Evolutionary conservation across 805 yeast genomes (phyloP), one percentile per base, ranked within the genome.

Genomic region (Metschnikowia noctiluminum): DNA sequence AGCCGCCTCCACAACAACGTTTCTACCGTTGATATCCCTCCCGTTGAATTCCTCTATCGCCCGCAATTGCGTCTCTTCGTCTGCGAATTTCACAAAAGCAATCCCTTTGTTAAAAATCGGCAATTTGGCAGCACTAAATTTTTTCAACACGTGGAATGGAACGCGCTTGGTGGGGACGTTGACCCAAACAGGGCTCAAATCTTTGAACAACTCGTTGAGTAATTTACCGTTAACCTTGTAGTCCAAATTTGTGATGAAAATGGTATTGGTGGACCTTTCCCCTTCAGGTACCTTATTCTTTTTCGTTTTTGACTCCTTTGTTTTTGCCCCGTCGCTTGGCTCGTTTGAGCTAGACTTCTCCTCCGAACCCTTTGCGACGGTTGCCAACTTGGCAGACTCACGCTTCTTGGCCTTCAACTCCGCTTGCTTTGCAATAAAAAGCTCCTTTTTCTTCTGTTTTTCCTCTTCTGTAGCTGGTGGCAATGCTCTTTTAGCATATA

Each of bases 41-140:
- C 89, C 95, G 54, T 85, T 77, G 65, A 83, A 82, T 60, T 81
- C 79, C 35, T 75, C 81, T 51, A 88, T 80, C n/a, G 96, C 96
- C 62, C 74, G 70, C 60, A 77, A 68, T 60, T 89, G 96, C 40
- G 76, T 74, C 43, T 79, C 86, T 55, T 82, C 80, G 50, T 76
- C 69, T 43, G 79, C 73, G 55, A 84, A 81, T 54, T 78, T 78
- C 54, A 82, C 79, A 61, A 85, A 80, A 4, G 85, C 87, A 64
- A 79, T 80, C 38, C 90, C 90, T 61, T 79, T 80, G 59, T 80
- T 80, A 59, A 69, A 76, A 47, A 80, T 68, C 15, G 56, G 53
- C 37, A 37, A 49, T 52, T 67, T 68, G 52, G 76, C 71, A 42
- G 79, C 78, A 49, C 70, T 67, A 35, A 68, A 73, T 58, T 71